A percentile compares a stretch with the other conserved stretches of the same genome.
Evolutionary conservation across 2,329 filamentous ascomycete species (phyloP).

Genomic region (Ceratocystis papillata): DNA sequence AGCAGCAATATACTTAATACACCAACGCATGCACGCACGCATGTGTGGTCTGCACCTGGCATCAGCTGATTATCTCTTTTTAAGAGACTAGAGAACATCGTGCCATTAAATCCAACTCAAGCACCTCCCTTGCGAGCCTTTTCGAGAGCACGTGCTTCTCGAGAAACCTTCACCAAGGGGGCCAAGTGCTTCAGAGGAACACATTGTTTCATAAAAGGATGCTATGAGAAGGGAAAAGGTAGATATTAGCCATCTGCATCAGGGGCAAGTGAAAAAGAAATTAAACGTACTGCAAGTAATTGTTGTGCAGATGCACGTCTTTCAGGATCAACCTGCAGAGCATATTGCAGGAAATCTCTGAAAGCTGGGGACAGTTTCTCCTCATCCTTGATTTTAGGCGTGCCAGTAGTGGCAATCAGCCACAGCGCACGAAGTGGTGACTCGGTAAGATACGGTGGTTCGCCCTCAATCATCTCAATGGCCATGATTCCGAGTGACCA

Average conservation of each 20-base stretch:
- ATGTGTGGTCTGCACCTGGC: neutral
- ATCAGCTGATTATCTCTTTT: neutral
- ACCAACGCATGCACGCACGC: neutral
- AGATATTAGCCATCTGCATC: neutral
- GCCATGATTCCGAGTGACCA: constrained; percentile 99
- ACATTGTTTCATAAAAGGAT: constrained; percentile 69
- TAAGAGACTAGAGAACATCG: neutral
- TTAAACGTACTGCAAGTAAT: constrained; percentile 63
- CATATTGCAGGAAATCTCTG: constrained; percentile 83
- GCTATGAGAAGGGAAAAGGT: constrained; percentile 38
- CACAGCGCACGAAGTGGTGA: constrained; percentile 86
- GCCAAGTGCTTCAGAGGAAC: constrained; percentile 67
- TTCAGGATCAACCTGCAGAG: constrained; percentile 92
- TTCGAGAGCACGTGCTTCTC: constrained; percentile 76
- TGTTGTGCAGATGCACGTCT: constrained; percentile 93
- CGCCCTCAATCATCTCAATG: constrained; percentile 99
- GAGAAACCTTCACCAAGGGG: constrained; percentile 74
- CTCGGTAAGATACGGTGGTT: constrained; percentile 92
- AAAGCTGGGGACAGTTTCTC: constrained; percentile 70
- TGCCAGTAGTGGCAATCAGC: constrained; percentile 93
- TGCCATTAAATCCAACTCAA: neutral
- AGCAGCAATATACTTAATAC: neutral
- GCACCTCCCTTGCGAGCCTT: constrained; percentile 53
- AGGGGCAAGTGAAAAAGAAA: constrained; percentile 27
- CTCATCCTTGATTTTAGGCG: constrained; percentile 88